These are phyloP conservation scores for Persicaria maculosa DNA, from an alignment of 148 eudicot genomes.

Conservation along the genomic window DNA sequence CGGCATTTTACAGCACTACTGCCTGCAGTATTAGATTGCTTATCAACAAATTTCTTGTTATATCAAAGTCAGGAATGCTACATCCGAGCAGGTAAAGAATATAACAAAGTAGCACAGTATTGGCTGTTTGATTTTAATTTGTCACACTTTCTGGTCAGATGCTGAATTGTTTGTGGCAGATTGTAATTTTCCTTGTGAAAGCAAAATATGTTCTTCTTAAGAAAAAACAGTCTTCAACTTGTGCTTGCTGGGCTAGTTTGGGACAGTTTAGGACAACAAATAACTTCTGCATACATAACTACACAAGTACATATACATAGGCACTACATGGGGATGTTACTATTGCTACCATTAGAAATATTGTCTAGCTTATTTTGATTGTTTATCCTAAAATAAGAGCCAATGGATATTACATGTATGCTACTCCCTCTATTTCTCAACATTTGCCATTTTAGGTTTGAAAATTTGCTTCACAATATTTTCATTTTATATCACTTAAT, in stretches of 20 bases:
- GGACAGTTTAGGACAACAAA: neutral
- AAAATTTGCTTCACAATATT: no score
- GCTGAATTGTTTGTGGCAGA: neutral
- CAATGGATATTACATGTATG: neutral
- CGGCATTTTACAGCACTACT: conserved; percentile 54
- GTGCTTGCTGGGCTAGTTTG: neutral
- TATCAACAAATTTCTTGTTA: conserved; percentile 69
- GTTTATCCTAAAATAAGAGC: neutral
- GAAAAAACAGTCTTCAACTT: neutral
- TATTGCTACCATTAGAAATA: neutral
- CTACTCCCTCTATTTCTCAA: no score
- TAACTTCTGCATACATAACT: neutral
- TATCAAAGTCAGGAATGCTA: conserved; percentile 88
- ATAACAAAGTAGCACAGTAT: neutral
- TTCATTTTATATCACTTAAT: no score
- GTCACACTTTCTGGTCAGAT: neutral
- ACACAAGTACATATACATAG: neutral
- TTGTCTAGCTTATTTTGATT: neutral
- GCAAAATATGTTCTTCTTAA: neutral
- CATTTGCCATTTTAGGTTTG: no score
- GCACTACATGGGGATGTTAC: neutral
- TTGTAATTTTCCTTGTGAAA: neutral
- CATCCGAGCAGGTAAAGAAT: conserved; percentile 68
- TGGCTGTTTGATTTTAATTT: neutral
- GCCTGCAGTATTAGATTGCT: conserved; percentile 73